Evolutionary conservation across 768 basidiomycete species (phyloP), one percentile per base, ranked within the genome.

Genomic region (Boletus rex-veris): DNA sequence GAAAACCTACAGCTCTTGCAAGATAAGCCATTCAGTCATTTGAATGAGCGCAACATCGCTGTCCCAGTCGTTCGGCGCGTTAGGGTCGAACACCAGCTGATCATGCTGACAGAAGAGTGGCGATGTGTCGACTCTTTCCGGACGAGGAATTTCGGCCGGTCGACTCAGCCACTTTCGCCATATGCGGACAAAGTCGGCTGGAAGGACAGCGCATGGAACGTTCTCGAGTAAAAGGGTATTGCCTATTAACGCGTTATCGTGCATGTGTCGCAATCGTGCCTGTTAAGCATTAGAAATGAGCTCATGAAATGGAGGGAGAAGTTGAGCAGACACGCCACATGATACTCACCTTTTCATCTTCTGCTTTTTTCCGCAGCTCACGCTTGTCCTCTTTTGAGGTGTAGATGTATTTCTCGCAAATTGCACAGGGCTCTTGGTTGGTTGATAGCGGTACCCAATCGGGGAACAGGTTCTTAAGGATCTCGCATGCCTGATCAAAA

Each of bases 131-230:
- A 92, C 64, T 6, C 48, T 53, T n/a, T 78, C 76, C 0, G 91
- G 90, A 30, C 89, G 81, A 30, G 73, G 57, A 46, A 72, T 63
- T 53, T 81, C 80, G 7, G 74, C 69, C 15, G 86, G 86, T 48
- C 77, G 78, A 49, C 73, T 72, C 7, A 85, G 63, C 92, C 92
- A 93, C 52, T 77, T 75, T 50, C 76, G 75, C 92, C 92, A 94
- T 37, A 72, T 62, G 24, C 77, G 82, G 45, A 86, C 69, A 64
- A 92, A 94, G 3, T 73, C 73, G 30, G 78, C 71, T 8, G 86
- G 79, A 38, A 89, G 69, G 38, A 89, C 71, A 11, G 83, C 84
- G 59, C 78, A 85, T 9, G 77, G 72, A 35, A 76, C 72, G 44
- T 78, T 73, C 42, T 81, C 77, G 14, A 80, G 72, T 18, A 77